phyloP scores from a whole-genome alignment of 2,329 filamentous ascomycete species.

The Xylariaceae sp. region DNA sequence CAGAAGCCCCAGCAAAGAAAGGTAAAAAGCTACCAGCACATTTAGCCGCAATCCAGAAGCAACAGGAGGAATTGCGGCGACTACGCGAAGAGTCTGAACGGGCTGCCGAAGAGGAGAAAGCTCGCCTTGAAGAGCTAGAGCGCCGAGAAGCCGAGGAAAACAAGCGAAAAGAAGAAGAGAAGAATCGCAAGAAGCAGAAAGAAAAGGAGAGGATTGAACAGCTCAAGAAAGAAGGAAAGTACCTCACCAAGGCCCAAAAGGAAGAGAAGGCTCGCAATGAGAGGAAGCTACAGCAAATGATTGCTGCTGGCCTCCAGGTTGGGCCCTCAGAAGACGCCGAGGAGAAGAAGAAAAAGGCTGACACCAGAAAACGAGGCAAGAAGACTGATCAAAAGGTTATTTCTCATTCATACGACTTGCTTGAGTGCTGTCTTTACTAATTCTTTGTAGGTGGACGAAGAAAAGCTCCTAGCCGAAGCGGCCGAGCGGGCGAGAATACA shows the following conservation, averaged over 20 bases:
- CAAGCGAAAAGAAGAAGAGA: slow-evolving; percentile 74
- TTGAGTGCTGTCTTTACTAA: slow-evolving; percentile 15
- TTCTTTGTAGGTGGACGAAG: slow-evolving; percentile 69
- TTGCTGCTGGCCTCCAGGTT: slow-evolving; percentile 77
- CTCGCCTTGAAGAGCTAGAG: slow-evolving; percentile 70
- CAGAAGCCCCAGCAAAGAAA: slow-evolving; percentile 68
- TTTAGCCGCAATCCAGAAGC: slow-evolving; percentile 76
- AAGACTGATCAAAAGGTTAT: slow-evolving; percentile 62
- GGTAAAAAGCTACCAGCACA: slow-evolving; percentile 87
- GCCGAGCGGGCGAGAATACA: slow-evolving; percentile 73
- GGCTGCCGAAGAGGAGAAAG: slow-evolving; percentile 67
- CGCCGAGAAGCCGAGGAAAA: slow-evolving; percentile 69
- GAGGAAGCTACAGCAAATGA: slow-evolving; percentile 83
- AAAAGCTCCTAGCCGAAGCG: slow-evolving; percentile 78
- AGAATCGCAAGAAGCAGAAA: slow-evolving; percentile 80
- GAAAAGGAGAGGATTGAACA: slow-evolving; percentile 88
- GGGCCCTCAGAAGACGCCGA: slow-evolving; percentile 63
- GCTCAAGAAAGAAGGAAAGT: slow-evolving; percentile 87
- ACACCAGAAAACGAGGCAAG: slow-evolving; percentile 76
- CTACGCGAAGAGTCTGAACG: slow-evolving; percentile 69
- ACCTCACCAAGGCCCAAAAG: slow-evolving; percentile 83
- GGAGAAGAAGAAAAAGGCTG: slow-evolving; percentile 78
- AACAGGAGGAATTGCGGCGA: slow-evolving; percentile 78
- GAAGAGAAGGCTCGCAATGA: slow-evolving; percentile 82
- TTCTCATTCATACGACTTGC: background rate